Conservation (phyloP, 495 filamentous ascomycete species). For the Neurospora sp. region DNA sequence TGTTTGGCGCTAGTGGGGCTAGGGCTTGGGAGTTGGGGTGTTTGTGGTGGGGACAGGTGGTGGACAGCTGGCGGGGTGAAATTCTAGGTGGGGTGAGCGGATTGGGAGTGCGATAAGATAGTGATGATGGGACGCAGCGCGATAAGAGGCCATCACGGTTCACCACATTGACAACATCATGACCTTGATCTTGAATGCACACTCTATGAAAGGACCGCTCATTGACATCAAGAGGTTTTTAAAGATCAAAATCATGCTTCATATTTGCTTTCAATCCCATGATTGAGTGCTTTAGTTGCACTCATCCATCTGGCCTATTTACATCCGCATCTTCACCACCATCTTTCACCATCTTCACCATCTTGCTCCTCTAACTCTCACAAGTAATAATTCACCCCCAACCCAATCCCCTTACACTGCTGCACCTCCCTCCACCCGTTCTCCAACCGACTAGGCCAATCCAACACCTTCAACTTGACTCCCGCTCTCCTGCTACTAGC, state of each 20-base stretch:
- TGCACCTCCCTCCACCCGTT: slow-evolving; percentile 19
- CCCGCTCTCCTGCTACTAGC: slow-evolving; percentile 7
- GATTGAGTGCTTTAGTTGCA: background rate
- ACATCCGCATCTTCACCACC: too few species aligned
- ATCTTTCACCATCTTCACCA: background rate
- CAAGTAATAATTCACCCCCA: slow-evolving; percentile 23
- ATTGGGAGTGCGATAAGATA: background rate
- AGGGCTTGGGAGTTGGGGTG: background rate
- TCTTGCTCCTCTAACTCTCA: background rate
- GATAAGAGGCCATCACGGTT: background rate
- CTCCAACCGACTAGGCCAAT: slow-evolving; percentile 20
- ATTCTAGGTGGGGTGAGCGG: background rate
- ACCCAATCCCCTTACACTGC: slow-evolving; percentile 23
- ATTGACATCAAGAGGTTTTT: background rate
- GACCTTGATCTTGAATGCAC: too few species aligned
- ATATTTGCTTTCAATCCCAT: background rate
- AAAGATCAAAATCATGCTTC: background rate
- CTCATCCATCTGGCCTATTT: background rate
- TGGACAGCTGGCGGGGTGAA: background rate
- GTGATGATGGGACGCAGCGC: too few species aligned
- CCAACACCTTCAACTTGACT: slow-evolving; percentile 22
- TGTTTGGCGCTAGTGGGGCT: background rate
- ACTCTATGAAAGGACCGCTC: background rate
- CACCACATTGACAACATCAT: background rate
- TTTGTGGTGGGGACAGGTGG: background rate